Evolutionary conservation across 2,329 filamentous ascomycete genomes (phyloP), one percentile per base, ranked within the genome.

Genomic region (Calonectria pteridis): DNA sequence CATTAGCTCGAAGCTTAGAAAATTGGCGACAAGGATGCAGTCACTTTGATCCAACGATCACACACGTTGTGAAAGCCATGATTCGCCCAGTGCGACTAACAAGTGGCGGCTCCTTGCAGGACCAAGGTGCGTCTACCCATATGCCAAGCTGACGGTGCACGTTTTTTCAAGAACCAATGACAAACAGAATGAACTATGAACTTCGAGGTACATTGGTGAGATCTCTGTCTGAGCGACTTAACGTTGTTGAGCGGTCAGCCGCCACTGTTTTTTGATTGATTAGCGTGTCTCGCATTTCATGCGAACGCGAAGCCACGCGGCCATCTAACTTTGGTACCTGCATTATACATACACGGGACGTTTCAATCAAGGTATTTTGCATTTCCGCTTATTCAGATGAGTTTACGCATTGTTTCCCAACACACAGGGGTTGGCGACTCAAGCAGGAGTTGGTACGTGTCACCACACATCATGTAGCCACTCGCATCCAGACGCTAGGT

Each of bases 51-150:
- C 35, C 37, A 10, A 40, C 37, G 23, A 40, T 18, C 23, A 40
- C 23, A 14, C 7, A 33, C 4, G 31, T 40, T 16, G 18, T 40
- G 14, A 37, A 26, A 29, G 10, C 29, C 55, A 62, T 62, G 55
- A 62, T 62, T 62, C 35, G 55, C 23, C 23, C 23, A 40, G 55
- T 40, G 35, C 35, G 6, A 40, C 35, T 28, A 29, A 33, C 4
- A 40, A 62, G 33, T 62, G 33, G 55, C 55, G 55, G 55, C 35
- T 35, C 55, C 55, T 62, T 62, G 55, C 55, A 62, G 55, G n/a
- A 59, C n/a, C 55, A 28, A 23, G 14, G 14, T 28, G 23, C 55
- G 55, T 18, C 35, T 62, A 13, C 23, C 55, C 55, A 23, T 59
- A 23, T 9, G 55, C 55, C 55, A 62, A 62, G 55, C 55, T 62